Percentiles rank a stretch among this genome's conserved stretches.
Evolutionary conservation across 305 asterid genomes (phyloP).

Genomic region (Fraxinus sp.): DNA sequence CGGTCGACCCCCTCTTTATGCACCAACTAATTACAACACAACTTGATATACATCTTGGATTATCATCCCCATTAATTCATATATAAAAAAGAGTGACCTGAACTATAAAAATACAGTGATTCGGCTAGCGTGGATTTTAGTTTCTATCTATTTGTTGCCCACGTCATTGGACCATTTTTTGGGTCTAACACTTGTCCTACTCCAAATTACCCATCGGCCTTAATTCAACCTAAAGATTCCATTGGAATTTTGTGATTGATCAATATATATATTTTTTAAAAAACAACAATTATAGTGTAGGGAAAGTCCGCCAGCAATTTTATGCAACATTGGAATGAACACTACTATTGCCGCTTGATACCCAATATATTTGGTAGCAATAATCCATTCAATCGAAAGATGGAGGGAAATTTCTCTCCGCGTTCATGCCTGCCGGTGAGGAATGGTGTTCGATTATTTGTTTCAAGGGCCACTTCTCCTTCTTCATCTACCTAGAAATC

Average conservation of each 20-base stretch:
- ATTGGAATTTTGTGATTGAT: background rate
- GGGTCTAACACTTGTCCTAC: background rate
- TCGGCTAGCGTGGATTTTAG: no score
- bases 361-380: constrained; percentile 50
- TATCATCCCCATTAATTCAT: no score
- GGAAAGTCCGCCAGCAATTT: background rate
- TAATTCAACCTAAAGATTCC: background rate
- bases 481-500: constrained; percentile 40
- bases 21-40: no score
- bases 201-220: background rate
- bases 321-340: constrained; percentile 31
- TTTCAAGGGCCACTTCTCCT: constrained; percentile 33
- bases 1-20: no score
- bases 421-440: constrained; percentile 27
- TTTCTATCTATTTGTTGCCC: no score
- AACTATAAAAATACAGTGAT: no score
- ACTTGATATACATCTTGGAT: no score
- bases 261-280: background rate
- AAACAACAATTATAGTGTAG: background rate
- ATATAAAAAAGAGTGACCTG: no score
- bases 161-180: no score
- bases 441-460: constrained; percentile 22
- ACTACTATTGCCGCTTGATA: constrained; percentile 50
- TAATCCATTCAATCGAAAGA: constrained; percentile 34
- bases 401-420: constrained; percentile 29